Base-by-base conservation (phyloP, 768 basidiomycete genomes). In the Amanita inopinata region DNA sequence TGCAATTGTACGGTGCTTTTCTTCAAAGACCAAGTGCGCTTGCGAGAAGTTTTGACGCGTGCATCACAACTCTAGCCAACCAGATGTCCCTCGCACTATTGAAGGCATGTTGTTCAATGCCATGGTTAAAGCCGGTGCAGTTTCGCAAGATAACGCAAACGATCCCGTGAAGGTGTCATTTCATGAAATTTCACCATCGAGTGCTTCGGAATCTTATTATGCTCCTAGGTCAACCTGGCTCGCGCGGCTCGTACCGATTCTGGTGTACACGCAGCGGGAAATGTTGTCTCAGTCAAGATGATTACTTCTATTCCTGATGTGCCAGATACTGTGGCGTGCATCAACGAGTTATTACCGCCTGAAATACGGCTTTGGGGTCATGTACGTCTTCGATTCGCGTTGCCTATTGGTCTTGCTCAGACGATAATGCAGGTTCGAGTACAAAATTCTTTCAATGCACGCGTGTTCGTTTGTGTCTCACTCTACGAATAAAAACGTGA, bases 241-340 rank as follows among this genome's bases (percentile, higher is more conserved):
- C 78, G 96, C 22, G 90, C 94, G 5, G 96, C 96, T 14, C 72
- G 96, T 6, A 99, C 96, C 1, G 96, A 99, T 59, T 88, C 93
- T 1, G 96, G 96, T 18, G 96, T 99, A 5, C 93, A 96, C 57
- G 96, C 96, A 9, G 92, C 92, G 17, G 87, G 93, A 7, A 99
- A 99, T 57, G 65, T 93, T 20, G 85, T 98, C 2, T 84, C 88
- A 18, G 70, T 96, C 54, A 96, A 96, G 61, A 73, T 94, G 72
- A 96, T 96, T 53, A 70, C 77, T 17, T 61, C 66, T 14, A 73
- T 90, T 8, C 87, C 89, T 2, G 83, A 75, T 9, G 70, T 84
- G 4, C 64, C 69, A 10, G 79, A 89, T 50, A 64, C 93, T 48
- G 74, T 84, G 0, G 67, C 69, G 4, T 74, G 76, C 25, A 68